phyloP scores from a whole-genome alignment of 2,329 filamentous ascomycete genomes.

The Pseudogymnoascus sp. region DNA sequence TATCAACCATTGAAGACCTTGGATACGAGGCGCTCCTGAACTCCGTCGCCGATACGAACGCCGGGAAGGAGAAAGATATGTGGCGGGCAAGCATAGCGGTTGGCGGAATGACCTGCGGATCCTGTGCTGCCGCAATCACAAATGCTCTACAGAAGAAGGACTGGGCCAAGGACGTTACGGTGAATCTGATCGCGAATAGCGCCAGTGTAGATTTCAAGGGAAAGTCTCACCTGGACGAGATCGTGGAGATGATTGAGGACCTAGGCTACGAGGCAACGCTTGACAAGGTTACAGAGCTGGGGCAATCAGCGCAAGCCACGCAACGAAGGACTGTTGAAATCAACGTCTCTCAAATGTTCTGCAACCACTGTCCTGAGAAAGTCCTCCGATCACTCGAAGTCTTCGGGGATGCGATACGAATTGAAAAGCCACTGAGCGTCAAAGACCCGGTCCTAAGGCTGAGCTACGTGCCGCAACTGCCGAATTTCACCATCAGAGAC shows the following conservation, averaged over 20 bases:
- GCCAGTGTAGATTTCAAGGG: slow-evolving; percentile 40
- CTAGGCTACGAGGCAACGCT: slow-evolving; percentile 60
- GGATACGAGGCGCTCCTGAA: slow-evolving; percentile 60
- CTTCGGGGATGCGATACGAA: slow-evolving; percentile 39
- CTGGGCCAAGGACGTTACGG: slow-evolving; percentile 39
- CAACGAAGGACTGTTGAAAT: slow-evolving; percentile 51
- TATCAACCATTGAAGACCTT: slow-evolving; percentile 48
- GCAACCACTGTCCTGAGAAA: slow-evolving; percentile 58
- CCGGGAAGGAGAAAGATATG: slow-evolving; percentile 17
- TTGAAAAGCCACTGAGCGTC: slow-evolving; percentile 49
- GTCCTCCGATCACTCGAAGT: slow-evolving; percentile 47
- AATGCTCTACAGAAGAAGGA: slow-evolving; percentile 38
- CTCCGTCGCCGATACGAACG: slow-evolving; percentile 29
- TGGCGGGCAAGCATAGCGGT: slow-evolving; percentile 46
- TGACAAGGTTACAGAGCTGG: slow-evolving; percentile 35
- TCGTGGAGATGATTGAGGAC: slow-evolving; percentile 46
- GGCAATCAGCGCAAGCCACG: background rate
- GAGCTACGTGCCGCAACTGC: slow-evolving; percentile 60
- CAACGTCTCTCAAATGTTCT: slow-evolving; percentile 65
- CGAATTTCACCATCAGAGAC: slow-evolving; percentile 64
- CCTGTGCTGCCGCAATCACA: slow-evolving; percentile 43
- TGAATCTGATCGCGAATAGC: slow-evolving; percentile 47
- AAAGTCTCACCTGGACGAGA: slow-evolving; percentile 36
- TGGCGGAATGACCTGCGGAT: slow-evolving; percentile 50
- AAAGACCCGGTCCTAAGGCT: slow-evolving; percentile 62